Base-by-base conservation (phyloP, 768 basidiomycete genomes). In the Psilocybe tampanensis region DNA sequence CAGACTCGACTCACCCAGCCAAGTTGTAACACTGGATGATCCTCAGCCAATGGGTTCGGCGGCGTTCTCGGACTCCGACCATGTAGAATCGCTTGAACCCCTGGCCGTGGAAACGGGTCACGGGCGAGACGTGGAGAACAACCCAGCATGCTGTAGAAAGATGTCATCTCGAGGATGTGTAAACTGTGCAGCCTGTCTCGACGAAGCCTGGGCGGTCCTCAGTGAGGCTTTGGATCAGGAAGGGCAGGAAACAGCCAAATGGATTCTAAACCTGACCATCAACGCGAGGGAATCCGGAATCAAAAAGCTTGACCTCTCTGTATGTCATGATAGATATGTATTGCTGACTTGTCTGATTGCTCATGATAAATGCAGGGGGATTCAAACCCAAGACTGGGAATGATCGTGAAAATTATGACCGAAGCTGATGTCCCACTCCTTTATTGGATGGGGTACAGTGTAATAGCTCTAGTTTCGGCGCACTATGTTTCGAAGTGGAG, bases 401-500 rank as follows among this genome's bases (percentile, higher is more conserved):
- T 47, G 36, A 21, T 67, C 23, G 52, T 67, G 26, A 64, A 59
- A 43, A 60, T 59, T 51, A 75, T 89, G 72, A 73, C 76, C 8
- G 74, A 79, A 42, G 68, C 75, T 21, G 59, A 76, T 2, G 68
- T 83, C 42, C 88, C 90, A 9, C 74, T 86, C 54, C 60, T 88
- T n/a, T 77, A 84, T 63, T 89, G 88, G 86, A 72, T 75, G 17
- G 90, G 89, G n/a, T 89, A 88, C 62, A 70, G 72, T 15, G 66
- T 73, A 13, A 68, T 84, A 23, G 74, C 81, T 4, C 66, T 92
- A 34, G 83, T 92, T 15, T 80, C 84, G 2, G 79, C 84, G 0
- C 72, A 74, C 18, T 78, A 80, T 61, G 65, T 83, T 45, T 69
- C 68, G 43, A 61, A 75, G 21, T 90, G 88, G 89, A 79, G 82